phyloP scores from a whole-genome alignment of 345 rosid genomes.

The Iberis pinnata region DNA sequence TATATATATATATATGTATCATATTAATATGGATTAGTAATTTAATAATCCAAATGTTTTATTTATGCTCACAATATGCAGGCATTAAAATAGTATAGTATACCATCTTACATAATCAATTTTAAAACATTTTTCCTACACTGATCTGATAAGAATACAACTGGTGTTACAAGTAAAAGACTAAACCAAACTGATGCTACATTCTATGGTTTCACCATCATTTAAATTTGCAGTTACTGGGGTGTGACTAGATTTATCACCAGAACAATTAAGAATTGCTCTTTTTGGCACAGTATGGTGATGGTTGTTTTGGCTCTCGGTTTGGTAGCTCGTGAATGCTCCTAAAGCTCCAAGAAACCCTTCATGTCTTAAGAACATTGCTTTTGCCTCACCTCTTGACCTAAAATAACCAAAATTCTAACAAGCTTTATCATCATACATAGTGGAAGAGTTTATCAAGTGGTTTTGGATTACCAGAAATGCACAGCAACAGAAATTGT shows the following conservation, averaged over 20 bases:
- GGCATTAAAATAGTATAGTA: no score
- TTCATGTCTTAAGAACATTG: conserved; percentile 77
- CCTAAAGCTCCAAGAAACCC: conserved; percentile 90
- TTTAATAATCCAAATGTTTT: no score
- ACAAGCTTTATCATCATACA: no score
- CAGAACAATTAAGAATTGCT: conserved; percentile 15
- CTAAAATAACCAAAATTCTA: no score
- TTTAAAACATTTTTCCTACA: no score
- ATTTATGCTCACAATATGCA: no score
- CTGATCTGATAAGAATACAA: no score
- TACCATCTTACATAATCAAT: no score
- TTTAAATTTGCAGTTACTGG: conserved; percentile 9
- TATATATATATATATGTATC: no score
- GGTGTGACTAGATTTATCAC: conserved; percentile 14
- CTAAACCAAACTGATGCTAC: conserved; percentile 27
- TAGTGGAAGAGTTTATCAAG: no score
- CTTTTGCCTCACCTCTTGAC: conserved; percentile 88
- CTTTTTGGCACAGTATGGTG: conserved; percentile 19
- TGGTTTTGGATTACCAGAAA: conserved; percentile 45
- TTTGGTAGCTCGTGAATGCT: conserved; percentile 51
- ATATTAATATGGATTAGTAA: no score
- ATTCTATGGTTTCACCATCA: conserved; percentile 24
- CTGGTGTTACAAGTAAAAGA: not conserved
- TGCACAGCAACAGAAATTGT: conserved; percentile 72
- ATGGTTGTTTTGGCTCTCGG: not conserved